Evolutionary conservation across 2,329 filamentous ascomycete species (phyloP).

Genomic region (Paraconiothyrium brasiliense): DNA sequence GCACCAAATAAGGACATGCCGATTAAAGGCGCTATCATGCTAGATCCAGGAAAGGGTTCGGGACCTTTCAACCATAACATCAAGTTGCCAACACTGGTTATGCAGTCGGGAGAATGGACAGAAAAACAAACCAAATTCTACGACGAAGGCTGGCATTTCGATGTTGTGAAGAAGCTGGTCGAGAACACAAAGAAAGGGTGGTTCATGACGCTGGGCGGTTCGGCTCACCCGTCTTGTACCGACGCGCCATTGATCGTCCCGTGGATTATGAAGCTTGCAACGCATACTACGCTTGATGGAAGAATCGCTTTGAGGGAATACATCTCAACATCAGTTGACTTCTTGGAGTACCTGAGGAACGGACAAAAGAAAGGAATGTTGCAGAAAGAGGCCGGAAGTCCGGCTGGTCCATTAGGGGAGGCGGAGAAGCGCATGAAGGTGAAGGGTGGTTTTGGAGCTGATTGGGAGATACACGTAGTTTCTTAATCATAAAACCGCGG

Average conservation of each 20-base stretch:
- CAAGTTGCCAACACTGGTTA: constrained; percentile 66
- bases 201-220: constrained; percentile 53
- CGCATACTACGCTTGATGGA: constrained; percentile 67
- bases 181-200: constrained; percentile 58
- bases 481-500: constrained; percentile 30
- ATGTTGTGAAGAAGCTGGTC: constrained; percentile 67
- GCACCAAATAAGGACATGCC: constrained; percentile 56
- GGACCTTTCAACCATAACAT: constrained; percentile 70
- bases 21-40: constrained; percentile 66
- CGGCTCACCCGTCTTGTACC: constrained; percentile 70
- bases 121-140: constrained; percentile 66
- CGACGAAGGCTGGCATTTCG: constrained; percentile 69
- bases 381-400: constrained; percentile 58
- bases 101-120: constrained; percentile 74
- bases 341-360: constrained; percentile 60
- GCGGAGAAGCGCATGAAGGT: constrained; percentile 35
- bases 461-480: constrained; percentile 57
- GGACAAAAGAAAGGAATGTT: constrained; percentile 59
- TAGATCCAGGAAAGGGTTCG: constrained; percentile 73
- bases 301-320: constrained; percentile 68
- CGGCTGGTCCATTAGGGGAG: constrained; percentile 45
- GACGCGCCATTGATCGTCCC: constrained; percentile 73
- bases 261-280: constrained; percentile 67
- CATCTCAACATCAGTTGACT: constrained; percentile 66
- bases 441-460: constrained; percentile 40